Conservation (phyloP, 2,329 filamentous ascomycete species). For the Diaporthe ilicicola region DNA sequence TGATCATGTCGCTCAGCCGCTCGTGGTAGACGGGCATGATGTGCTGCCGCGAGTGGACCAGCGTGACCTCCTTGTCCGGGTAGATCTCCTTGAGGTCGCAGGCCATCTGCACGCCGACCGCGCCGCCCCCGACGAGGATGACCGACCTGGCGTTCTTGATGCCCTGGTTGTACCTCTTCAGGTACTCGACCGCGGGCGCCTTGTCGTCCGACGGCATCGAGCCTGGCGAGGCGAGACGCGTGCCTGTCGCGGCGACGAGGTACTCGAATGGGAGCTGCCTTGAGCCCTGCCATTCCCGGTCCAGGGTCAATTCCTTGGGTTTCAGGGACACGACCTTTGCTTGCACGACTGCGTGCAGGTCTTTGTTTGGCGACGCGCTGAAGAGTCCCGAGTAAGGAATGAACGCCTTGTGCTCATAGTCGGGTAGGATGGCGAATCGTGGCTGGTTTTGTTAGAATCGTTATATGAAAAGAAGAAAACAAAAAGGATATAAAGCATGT, state of each 20-base stretch:
- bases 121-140: conserved; percentile 53
- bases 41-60: conserved; percentile 55
- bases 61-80: conserved; percentile 54
- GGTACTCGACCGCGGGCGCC: conserved; percentile 41
- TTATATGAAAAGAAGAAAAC: background rate
- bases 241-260: conserved; percentile 55
- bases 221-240: conserved; percentile 45
- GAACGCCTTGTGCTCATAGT: conserved; percentile 56
- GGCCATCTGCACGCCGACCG: conserved; percentile 60
- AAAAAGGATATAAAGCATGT: background rate
- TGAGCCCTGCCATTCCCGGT: conserved; percentile 44
- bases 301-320: conserved; percentile 43
- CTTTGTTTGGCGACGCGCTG: conserved; percentile 40
- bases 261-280: conserved; percentile 51
- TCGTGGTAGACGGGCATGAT: conserved; percentile 55
- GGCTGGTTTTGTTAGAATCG: conserved; percentile 41
- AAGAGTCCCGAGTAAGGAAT: conserved; percentile 54
- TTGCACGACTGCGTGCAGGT: conserved; percentile 44
- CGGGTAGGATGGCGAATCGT: conserved; percentile 52
- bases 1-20: conserved; percentile 48
- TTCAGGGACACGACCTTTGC: conserved; percentile 45
- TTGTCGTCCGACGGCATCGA: conserved; percentile 47
- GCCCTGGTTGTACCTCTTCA: conserved; percentile 45
- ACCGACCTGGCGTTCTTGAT: conserved; percentile 43
- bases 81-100: conserved; percentile 57